Conservation (phyloP, 2,329 filamentous ascomycete genomes). For the Cladosporium halotolerans region DNA sequence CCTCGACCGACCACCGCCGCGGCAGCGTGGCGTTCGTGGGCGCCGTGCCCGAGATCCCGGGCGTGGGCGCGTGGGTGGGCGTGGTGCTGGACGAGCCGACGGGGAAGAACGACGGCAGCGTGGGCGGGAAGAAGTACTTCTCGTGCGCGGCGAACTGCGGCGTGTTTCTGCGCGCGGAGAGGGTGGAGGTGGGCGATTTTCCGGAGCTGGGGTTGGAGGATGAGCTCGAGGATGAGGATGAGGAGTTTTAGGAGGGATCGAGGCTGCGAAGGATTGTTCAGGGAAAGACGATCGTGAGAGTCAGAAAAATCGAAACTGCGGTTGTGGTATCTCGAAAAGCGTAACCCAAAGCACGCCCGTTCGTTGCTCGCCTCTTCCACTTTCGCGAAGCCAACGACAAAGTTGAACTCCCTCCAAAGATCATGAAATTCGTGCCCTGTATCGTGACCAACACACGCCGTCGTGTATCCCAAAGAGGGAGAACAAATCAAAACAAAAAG, state of each 20-base stretch:
- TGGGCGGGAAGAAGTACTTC: constrained; percentile 63
- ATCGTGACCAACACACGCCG: too few species aligned
- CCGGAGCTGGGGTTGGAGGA: constrained; percentile 45
- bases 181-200: constrained; percentile 70
- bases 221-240: constrained; percentile 67
- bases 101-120: constrained; percentile 75
- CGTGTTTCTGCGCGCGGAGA: constrained; percentile 71
- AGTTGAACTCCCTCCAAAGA: too few species aligned
- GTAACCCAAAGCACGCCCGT: too few species aligned
- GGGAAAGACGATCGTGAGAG: too few species aligned
- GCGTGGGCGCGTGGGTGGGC: constrained; percentile 61
- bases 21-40: constrained; percentile 68
- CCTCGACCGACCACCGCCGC: constrained; percentile 60
- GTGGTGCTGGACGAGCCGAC: constrained; percentile 69
- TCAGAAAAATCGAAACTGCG: too few species aligned
- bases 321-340: too few species aligned
- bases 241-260: constrained; percentile 47
- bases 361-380: too few species aligned
- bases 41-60: constrained; percentile 65
- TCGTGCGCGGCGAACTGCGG: constrained; percentile 62
- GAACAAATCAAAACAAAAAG: too few species aligned
- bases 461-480: too few species aligned
- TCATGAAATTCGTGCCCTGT: too few species aligned
- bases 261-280: not conserved
- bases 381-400: too few species aligned